Evolutionary conservation across 768 basidiomycete genomes (phyloP).

Genomic region (Boletus subcaerulescens): DNA sequence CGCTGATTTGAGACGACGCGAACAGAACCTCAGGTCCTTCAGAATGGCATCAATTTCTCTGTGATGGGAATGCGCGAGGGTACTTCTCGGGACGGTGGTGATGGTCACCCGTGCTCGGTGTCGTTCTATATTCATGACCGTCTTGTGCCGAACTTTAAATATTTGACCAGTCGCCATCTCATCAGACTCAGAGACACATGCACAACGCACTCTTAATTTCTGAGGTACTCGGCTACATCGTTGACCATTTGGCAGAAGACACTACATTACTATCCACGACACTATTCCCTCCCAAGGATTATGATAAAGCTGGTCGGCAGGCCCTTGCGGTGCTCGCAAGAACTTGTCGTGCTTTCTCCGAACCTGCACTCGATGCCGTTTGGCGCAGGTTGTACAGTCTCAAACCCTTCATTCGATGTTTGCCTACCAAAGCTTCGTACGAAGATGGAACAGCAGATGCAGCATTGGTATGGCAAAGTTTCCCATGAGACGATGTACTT

Average conservation of each 20-base stretch:
- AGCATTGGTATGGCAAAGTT: neutral
- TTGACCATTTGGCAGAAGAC: conserved; percentile 1
- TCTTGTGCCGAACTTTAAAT: no score
- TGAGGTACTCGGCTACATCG: neutral
- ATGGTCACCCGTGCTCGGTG: conserved; percentile 5
- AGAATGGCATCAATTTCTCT: conserved; percentile 51
- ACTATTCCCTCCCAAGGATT: neutral
- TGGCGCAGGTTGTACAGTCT: conserved; percentile 12
- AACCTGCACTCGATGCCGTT: conserved; percentile 16
- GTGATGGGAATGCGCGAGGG: conserved; percentile 27
- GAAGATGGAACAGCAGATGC: neutral
- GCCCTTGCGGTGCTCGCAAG: conserved; percentile 11
- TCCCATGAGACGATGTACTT: neutral
- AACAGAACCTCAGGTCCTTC: conserved; percentile 55
- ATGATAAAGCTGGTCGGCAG: neutral
- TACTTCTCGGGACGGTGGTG: conserved; percentile 15
- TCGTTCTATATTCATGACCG: conserved; percentile 6
- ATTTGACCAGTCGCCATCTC: no score
- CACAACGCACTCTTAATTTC: neutral
- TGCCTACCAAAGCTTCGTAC: neutral
- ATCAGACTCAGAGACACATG: neutral
- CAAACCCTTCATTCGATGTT: conserved; percentile 3
- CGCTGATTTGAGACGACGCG: conserved; percentile 50
- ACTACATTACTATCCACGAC: neutral
- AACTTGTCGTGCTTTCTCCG: conserved; percentile 12